Conservation (phyloP, 2,329 filamentous ascomycete genomes). For the Grosmannia penicillata region DNA sequence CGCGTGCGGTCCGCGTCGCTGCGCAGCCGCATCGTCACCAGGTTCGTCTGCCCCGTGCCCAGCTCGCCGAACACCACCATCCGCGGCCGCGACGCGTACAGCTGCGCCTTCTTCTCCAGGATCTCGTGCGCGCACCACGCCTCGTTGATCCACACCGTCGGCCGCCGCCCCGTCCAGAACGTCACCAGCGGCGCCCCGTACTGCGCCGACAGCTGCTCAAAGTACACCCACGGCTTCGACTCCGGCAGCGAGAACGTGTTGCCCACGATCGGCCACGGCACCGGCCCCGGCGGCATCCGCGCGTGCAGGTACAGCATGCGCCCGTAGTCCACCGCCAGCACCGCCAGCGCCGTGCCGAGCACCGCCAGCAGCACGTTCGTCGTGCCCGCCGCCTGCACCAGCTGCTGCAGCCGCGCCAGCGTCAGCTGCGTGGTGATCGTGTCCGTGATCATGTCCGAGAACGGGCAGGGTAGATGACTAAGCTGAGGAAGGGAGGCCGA, state of each 20-base stretch:
- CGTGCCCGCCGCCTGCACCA: conserved; percentile 8
- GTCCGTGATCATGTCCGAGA: conserved; percentile 14
- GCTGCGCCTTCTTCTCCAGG: conserved; percentile 36
- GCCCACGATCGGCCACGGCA: conserved; percentile 37
- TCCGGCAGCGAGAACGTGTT: conserved; percentile 40
- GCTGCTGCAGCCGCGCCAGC: conserved; percentile 13
- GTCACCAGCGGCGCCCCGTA: conserved; percentile 36
- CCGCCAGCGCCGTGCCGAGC: conserved; percentile 13
- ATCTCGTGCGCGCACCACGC: conserved; percentile 35
- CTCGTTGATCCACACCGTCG: conserved; percentile 32
- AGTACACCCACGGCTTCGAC: conserved; percentile 42
- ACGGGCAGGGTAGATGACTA: neutral
- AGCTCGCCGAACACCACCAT: conserved; percentile 33
- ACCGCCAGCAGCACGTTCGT: conserved; percentile 11
- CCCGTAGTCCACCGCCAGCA: conserved; percentile 25
- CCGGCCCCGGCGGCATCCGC: conserved; percentile 38
- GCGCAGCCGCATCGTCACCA: conserved; percentile 28
- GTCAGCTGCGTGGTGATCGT: conserved; percentile 9
- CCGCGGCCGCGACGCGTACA: conserved; percentile 34
- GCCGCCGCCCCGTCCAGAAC: conserved; percentile 38
- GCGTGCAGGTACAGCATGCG: conserved; percentile 33
- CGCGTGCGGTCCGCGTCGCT: conserved; percentile 23
- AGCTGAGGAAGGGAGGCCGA: neutral
- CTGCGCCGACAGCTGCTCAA: conserved; percentile 34
- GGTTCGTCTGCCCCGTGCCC: conserved; percentile 25